Conservation (phyloP, 2,329 filamentous ascomycete species). For the Epichloe festucae region DNA sequence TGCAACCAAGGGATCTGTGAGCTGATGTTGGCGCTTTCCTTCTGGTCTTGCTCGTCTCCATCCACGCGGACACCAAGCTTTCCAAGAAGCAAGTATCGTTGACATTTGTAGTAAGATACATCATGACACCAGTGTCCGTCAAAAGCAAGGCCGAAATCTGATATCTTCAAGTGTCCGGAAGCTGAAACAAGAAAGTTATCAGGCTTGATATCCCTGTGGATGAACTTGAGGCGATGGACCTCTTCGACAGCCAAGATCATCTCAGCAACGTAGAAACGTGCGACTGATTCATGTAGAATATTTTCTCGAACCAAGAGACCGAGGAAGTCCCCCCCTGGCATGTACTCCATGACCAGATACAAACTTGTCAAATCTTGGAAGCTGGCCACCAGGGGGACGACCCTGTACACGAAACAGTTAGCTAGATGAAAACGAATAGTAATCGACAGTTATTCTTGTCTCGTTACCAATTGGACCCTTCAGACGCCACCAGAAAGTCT, state of each 20-base stretch:
- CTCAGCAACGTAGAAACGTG: constrained; percentile 83
- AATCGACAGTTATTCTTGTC: background rate
- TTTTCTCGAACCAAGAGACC: constrained; percentile 77
- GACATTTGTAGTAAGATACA: constrained; percentile 71
- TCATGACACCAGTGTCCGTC: constrained; percentile 93
- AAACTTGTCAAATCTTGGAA: constrained; percentile 78
- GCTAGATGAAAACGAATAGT: background rate
- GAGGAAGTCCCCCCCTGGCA: constrained; percentile 92
- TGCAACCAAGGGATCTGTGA: constrained; percentile 21
- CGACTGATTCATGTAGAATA: constrained; percentile 62
- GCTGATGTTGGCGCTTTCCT: constrained; percentile 30
- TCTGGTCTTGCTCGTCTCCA: constrained; percentile 60
- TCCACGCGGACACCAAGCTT: constrained; percentile 60
- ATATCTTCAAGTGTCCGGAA: constrained; percentile 85
- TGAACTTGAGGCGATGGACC: constrained; percentile 75
- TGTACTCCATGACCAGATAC: constrained; percentile 96
- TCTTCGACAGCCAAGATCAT: constrained; percentile 95
- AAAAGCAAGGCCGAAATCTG: constrained; percentile 91
- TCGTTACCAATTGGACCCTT: constrained; percentile 64
- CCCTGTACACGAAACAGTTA: constrained; percentile 32
- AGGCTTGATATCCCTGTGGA: constrained; percentile 92
- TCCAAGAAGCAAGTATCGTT: constrained; percentile 66
- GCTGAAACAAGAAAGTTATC: constrained; percentile 91
- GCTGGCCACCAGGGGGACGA: constrained; percentile 80
- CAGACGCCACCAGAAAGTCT: constrained; percentile 80